phyloP scores from a whole-genome alignment of 305 asterid genomes.

The Euphrasia arctica region DNA sequence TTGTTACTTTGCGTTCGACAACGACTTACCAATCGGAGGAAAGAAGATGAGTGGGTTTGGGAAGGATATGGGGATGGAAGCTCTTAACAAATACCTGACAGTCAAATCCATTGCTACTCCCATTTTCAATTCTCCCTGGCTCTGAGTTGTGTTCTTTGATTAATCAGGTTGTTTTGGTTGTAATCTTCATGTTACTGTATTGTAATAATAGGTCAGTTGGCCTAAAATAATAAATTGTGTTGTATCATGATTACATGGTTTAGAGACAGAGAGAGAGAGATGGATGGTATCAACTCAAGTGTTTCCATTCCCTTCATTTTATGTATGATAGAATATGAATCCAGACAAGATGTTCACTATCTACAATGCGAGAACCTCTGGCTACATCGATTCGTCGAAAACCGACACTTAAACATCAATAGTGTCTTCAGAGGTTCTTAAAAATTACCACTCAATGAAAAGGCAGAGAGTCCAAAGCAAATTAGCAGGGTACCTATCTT shows the following conservation, averaged over 20 bases:
- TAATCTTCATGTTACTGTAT: too few species aligned
- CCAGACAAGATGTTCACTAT: constrained; percentile 21
- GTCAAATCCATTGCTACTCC: constrained; percentile 67
- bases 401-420: constrained; percentile 8
- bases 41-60: constrained; percentile 83
- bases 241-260: too few species aligned
- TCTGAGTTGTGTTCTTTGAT: too few species aligned
- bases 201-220: too few species aligned
- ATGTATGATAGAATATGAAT: constrained; percentile 23
- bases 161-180: too few species aligned
- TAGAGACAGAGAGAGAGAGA: too few species aligned
- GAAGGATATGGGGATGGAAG: constrained; percentile 65
- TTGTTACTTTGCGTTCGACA: constrained; percentile 48
- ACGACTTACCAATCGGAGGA: constrained; percentile 51
- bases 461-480: constrained; percentile 18
- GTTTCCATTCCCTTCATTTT: constrained; percentile 4
- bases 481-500: constrained; percentile 24
- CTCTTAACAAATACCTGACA: constrained; percentile 56
- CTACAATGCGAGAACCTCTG: constrained; percentile 29
- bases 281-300: too few species aligned
- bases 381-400: constrained; percentile 1
- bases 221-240: too few species aligned
- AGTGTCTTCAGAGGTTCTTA: constrained; percentile 22
- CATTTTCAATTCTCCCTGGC: constrained; percentile 45
- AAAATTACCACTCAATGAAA: constrained; percentile 13